Conservation (phyloP, 306 rosid genomes). For the Pachyrhizus erosus region DNA sequence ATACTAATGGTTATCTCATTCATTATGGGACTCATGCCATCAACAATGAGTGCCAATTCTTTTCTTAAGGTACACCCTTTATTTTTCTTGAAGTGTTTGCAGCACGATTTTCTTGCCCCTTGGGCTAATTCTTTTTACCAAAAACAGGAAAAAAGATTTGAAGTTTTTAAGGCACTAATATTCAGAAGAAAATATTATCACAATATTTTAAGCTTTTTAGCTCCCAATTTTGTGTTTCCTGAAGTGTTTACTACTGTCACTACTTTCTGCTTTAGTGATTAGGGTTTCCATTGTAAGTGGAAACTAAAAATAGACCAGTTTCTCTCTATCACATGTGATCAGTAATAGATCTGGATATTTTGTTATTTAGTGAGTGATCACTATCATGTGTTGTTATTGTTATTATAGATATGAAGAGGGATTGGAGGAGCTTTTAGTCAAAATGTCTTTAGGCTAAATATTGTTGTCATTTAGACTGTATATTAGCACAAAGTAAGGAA, state of each 20-base stretch:
- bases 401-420: conserved; percentile 26
- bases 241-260: conserved; percentile 24
- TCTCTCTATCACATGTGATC: conserved; percentile 22
- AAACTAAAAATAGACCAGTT: conserved; percentile 1
- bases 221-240: conserved; percentile 15
- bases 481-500: conserved; percentile 7
- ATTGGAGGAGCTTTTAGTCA: not conserved
- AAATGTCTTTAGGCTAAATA: conserved; percentile 7
- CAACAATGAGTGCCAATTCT: conserved; percentile 77
- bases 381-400: not conserved
- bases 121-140: not conserved
- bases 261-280: not conserved
- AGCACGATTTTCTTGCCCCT: conserved; percentile 17
- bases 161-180: conserved; percentile 21
- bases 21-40: conserved; percentile 81
- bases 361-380: conserved; percentile 6
- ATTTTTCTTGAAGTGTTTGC: conserved; percentile 8
- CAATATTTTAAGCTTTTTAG: not conserved
- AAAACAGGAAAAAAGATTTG: not conserved
- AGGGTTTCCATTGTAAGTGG: not conserved
- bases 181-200: not conserved
- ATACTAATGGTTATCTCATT: conserved; percentile 94
- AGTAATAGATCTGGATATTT: not conserved
- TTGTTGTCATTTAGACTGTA: conserved; percentile 8
- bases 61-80: conserved; percentile 76